These are phyloP conservation scores for Diaporthe helianthi DNA, from an alignment of 2,329 filamentous ascomycete species.

Conservation along the genomic window DNA sequence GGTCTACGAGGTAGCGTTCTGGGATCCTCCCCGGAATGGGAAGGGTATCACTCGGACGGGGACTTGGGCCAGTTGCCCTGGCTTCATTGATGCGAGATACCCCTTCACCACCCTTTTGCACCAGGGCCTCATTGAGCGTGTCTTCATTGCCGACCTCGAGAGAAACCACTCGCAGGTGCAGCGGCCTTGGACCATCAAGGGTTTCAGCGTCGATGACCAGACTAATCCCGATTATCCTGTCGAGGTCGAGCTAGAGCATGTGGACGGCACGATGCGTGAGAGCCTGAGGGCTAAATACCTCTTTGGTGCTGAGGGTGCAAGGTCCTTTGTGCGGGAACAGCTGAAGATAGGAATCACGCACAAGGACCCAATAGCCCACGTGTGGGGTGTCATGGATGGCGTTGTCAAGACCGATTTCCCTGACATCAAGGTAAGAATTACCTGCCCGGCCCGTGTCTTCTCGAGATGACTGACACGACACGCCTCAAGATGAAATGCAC, in stretches of 20 bases:
- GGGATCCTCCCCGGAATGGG: conserved; percentile 66
- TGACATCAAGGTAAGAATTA: conserved; percentile 69
- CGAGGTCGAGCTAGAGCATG: conserved; percentile 76
- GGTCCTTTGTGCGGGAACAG: conserved; percentile 69
- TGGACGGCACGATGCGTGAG: conserved; percentile 74
- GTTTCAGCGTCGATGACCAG: conserved; percentile 65
- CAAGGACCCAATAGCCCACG: conserved; percentile 73
- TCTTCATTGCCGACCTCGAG: conserved; percentile 71
- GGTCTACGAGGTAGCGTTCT: conserved; percentile 80
- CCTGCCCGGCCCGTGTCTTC: background rate
- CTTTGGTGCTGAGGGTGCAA: conserved; percentile 74
- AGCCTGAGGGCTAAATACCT: conserved; percentile 73
- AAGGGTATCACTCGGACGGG: conserved; percentile 70
- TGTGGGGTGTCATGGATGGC: conserved; percentile 80
- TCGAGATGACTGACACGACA: background rate
- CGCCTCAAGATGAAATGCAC: conserved; percentile 70
- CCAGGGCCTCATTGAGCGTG: conserved; percentile 74
- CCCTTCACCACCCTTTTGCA: conserved; percentile 75
- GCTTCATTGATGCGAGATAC: conserved; percentile 77
- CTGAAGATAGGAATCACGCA: conserved; percentile 75
- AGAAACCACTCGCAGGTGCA: conserved; percentile 67
- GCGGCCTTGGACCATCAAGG: conserved; percentile 69
- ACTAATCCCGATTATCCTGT: conserved; percentile 75
- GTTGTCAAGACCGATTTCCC: conserved; percentile 77
- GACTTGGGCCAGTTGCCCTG: conserved; percentile 87